These are phyloP conservation scores for Citrus reticulata DNA, from an alignment of 345 rosid species.

Conservation along the genomic window DNA sequence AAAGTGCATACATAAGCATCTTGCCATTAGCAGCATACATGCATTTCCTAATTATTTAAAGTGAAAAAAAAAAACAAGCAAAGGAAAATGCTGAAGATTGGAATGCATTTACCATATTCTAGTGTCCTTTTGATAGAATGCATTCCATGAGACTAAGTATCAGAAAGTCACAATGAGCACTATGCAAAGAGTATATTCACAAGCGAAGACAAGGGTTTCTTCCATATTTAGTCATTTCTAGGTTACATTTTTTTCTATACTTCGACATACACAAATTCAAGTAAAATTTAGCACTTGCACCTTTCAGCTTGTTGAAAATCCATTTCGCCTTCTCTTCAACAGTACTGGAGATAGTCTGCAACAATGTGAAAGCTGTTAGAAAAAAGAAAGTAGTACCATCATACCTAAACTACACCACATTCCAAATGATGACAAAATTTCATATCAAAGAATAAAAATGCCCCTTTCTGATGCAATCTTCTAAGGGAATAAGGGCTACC, in stretches of 20 bases:
- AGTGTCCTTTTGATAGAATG: background rate
- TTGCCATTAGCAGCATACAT: background rate
- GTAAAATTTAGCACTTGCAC: conserved; percentile 25
- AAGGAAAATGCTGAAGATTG: background rate
- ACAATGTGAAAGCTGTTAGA: conserved; percentile 3
- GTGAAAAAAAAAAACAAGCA: background rate
- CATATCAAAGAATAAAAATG: background rate
- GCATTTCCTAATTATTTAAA: background rate
- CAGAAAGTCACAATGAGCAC: background rate
- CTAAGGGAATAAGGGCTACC: background rate
- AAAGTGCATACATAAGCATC: conserved; percentile 7
- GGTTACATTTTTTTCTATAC: background rate
- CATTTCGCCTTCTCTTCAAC: conserved; percentile 98
- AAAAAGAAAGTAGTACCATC: background rate
- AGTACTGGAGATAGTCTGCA: conserved; percentile 78
- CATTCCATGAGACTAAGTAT: background rate
- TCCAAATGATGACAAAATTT: background rate
- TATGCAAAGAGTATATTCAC: background rate
- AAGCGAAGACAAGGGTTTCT: background rate
- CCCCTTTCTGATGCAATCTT: background rate
- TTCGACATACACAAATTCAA: background rate
- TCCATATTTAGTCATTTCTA: background rate
- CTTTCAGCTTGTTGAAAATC: conserved; percentile 96
- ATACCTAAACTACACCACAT: background rate
- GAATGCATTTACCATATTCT: background rate